These are phyloP conservation scores for Trichomonas vaginalis DNA, from an alignment of 208 protist genomes.

Conservation along the genomic window DNA sequence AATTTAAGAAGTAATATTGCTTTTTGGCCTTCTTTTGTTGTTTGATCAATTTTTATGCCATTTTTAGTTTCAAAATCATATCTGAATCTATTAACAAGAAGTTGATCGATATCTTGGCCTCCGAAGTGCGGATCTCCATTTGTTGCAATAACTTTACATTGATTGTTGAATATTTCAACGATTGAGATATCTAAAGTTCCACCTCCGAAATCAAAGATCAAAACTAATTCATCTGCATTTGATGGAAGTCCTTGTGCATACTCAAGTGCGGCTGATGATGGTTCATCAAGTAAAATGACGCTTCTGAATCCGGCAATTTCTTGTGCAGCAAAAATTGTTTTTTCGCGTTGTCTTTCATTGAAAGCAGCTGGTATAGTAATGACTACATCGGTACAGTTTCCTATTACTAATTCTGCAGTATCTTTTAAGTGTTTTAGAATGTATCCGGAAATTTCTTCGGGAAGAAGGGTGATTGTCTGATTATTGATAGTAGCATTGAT, in stretches of 20 bases:
- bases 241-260: not conserved
- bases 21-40: too few species aligned
- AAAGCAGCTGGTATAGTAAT: not conserved
- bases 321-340: not conserved
- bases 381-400: too few species aligned
- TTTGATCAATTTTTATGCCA: too few species aligned
- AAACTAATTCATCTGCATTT: not conserved
- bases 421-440: not conserved
- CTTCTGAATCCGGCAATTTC: not conserved
- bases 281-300: not conserved
- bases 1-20: too few species aligned
- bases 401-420: not conserved
- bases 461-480: not conserved
- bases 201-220: not conserved
- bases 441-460: not conserved
- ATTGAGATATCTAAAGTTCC: not conserved
- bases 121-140: not conserved
- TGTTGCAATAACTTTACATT: not conserved
- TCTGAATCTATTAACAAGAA: too few species aligned
- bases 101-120: not conserved
- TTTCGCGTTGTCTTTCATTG: not conserved
- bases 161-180: not conserved
- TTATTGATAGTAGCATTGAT: not conserved
- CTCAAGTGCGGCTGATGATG: not conserved
- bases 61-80: too few species aligned